Percentiles rank a stretch among this genome's conserved stretches.
Conservation (phyloP, 257 asterid species). For the Verbena officinalis region DNA sequence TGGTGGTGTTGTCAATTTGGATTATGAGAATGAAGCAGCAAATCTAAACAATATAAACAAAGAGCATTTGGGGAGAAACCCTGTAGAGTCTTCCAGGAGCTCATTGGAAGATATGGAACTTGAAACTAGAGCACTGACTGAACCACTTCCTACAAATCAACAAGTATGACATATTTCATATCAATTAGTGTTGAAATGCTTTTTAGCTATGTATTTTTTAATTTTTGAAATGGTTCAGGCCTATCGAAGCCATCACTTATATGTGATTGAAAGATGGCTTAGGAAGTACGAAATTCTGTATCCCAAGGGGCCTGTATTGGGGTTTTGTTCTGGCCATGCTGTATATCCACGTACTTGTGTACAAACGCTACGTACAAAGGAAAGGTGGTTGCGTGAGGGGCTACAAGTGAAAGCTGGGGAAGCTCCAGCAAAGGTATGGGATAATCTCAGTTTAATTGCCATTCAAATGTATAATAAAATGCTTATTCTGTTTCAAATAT, state of each 20-base stretch:
- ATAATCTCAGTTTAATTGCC: slow-evolving; percentile 19
- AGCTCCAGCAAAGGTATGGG: slow-evolving; percentile 74
- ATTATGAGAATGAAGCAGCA: slow-evolving; percentile 29
- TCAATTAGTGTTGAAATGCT: slow-evolving; percentile 13
- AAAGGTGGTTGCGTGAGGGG: slow-evolving; percentile 89
- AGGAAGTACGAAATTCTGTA: slow-evolving; percentile 72
- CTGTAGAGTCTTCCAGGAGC: slow-evolving; percentile 43
- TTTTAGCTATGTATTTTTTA: neutral
- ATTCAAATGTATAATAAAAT: slow-evolving; percentile 13
- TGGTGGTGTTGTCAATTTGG: slow-evolving; percentile 45
- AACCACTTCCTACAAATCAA: slow-evolving; percentile 98
- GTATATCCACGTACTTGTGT: slow-evolving; percentile 96
- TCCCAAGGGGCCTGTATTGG: slow-evolving; percentile 91
- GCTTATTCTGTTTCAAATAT: slow-evolving; percentile 22
- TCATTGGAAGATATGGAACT: slow-evolving; percentile 92
- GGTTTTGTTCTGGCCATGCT: slow-evolving; percentile 83
- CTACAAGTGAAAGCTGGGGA: slow-evolving; percentile 85
- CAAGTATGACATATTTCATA: slow-evolving; percentile 49
- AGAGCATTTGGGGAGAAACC: slow-evolving; percentile 30
- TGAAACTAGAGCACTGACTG: slow-evolving; percentile 91
- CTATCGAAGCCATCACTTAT: slow-evolving; percentile 82
- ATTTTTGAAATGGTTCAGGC: slow-evolving; percentile 58
- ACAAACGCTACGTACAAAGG: slow-evolving; percentile 69
- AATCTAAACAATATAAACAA: slow-evolving; percentile 18
- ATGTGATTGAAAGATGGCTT: slow-evolving; percentile 90